Evolutionary conservation across 106 monocot species (phyloP), one percentile per base, ranked within the genome.

Genomic region (Platanthera zijinensis): DNA sequence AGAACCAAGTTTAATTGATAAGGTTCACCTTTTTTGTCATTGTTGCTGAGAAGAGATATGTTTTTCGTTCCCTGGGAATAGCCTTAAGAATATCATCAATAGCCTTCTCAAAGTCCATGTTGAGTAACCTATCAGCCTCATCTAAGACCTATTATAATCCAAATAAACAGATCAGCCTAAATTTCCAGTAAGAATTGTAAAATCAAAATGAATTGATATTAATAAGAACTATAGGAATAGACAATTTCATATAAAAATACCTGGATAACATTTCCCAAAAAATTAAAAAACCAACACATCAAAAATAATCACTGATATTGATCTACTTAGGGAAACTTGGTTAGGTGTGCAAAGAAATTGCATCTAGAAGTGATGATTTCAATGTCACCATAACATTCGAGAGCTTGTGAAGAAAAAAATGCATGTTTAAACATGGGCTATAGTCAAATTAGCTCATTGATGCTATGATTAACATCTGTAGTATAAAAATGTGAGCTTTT

Each of bases 1-100:
- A 3, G 11, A 66, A 46, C 14, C 51, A 57, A 45, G 12, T 5
- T 47, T 17, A 51, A 61, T 50, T 28, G 11, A 17, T 14, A 61
- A 75, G 51, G 14, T 51, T 15, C 25, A 99, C 97, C 94, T 99
- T 99, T 71, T 92, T 94, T 3, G 94, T 99, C 97, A 99, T 99
- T 68, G 97, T 99, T 30, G 97, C 97, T 75, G 97, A 99, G 79
- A 99, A 99, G 12, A 99, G 76, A 50, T 82, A 99, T 39, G 97
- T 99, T 63, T 83, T 85, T 57, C 94, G 85, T 50, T 99, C 97
- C 75, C 88, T 77, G 75, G 97, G 94, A 66, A 99, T 88, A 69
- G 69, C 91, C 71, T 92, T 93, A 39, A 39, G 39, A 39, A 39
- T 25, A 25, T 25, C 25, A 25, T 25, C 25, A 66, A 99, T 88